Evolutionary conservation across 108 stramenopile species (phyloP).

Genomic region (Skeletonema costatum): DNA sequence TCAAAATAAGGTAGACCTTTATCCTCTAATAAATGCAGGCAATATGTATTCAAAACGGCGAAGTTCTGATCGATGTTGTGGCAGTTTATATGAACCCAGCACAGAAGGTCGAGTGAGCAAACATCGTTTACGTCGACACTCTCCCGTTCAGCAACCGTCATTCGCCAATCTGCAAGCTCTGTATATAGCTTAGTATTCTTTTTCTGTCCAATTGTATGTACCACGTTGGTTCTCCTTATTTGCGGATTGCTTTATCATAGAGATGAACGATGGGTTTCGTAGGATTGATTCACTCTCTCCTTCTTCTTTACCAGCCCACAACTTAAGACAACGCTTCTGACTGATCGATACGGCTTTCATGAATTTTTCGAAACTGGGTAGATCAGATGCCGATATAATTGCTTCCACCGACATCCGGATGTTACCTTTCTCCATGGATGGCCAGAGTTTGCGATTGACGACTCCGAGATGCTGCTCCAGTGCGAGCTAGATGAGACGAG

Average conservation of each 20-base stretch:
- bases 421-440: not conserved
- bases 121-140: constrained; percentile 44
- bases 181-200: constrained; percentile 62
- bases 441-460: constrained; percentile 2
- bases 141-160: constrained; percentile 43
- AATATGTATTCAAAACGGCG: not conserved
- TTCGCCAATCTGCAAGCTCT: constrained; percentile 62
- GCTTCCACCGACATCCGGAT: not conserved
- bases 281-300: constrained; percentile 20
- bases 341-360: constrained; percentile 68
- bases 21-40: constrained; percentile 1
- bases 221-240: constrained; percentile 7
- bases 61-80: not conserved
- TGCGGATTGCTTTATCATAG: constrained; percentile 49
- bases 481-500: not conserved
- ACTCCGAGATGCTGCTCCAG: not conserved
- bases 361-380: constrained; percentile 58
- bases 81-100: not conserved
- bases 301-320: constrained; percentile 61
- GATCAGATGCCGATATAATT: constrained; percentile 35
- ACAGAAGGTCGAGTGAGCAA: constrained; percentile 67
- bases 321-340: constrained; percentile 65
- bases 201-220: constrained; percentile 51
- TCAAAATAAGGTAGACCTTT: not conserved
- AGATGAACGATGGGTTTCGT: constrained; percentile 42